Evolutionary conservation across 179 eudicot genomes (phyloP), one percentile per base, ranked within the genome.

Genomic region (Vitellaria paradoxa): DNA sequence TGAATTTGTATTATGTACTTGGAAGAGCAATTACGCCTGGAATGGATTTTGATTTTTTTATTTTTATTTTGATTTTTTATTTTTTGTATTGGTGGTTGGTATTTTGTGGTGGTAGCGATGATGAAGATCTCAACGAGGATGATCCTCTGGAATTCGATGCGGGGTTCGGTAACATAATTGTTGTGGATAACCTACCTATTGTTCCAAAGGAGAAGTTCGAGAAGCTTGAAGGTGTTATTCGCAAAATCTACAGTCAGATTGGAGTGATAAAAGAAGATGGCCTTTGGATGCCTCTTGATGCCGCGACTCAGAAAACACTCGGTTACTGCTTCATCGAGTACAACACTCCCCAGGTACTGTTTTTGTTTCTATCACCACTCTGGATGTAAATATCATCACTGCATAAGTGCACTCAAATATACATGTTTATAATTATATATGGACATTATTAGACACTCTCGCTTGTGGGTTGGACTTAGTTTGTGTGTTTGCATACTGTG

Each of bases 151-250:
- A 96, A 50, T 88, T 87, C 7, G 97, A 95, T 12, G 83, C 69
- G 56, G 98, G 90, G 0, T 84, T 90, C 20, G 85, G 84, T 0
- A 96, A 93, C 49, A 82, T 93, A 2, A 79, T 96, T 0, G 89
- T 89, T 5, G 97, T 93, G 59, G 99, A 93, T 78, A 92, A 92
- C 86, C 81, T 96, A 42, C 99, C 97, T 0, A 88, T 87, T 72
- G 95, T 93, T 9, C 79, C 92, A 0, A 85, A 68, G 5, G 98
- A 92, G 75, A 92, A 92, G 50, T 93, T 83, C 24, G 97, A 92
- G 10, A 93, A 92, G 71, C 85, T 96, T 3, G 96, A 90, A 74
- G 88, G 88, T 0, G 99, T 96, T 3, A 68, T 96, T 68, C 82
- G 92, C 7, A 96, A 90, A 82, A 93, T 96, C 76, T 93, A 81